Base-by-base conservation (phyloP, 2,329 filamentous ascomycete genomes). In the Pseudogymnoascus sp. region DNA sequence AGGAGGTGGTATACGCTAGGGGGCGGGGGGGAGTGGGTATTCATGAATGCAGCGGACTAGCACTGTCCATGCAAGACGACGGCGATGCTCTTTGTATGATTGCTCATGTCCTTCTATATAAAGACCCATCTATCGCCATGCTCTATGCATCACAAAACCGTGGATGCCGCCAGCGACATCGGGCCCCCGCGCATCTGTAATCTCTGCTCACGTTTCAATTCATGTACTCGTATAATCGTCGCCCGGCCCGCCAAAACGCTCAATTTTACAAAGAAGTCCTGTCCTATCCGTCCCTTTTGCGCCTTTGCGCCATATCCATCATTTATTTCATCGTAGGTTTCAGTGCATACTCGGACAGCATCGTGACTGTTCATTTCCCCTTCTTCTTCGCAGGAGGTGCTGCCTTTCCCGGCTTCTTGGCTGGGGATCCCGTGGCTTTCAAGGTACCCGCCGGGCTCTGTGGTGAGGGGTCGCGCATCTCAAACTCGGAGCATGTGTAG, bases 41-140 rank as follows among this genome's bases (percentile, higher is more conserved):
- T 26, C 26, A 33, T 56, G 29, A 21, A 11, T 56, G n/a, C 6
- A 21, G 50, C 50, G 16, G 2, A 21, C 10, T 56, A 56, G 50
- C 29, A 56, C 14, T 56, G 29, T 14, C 29, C n/a, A 53, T 21
- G n/a, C 19, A 4, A 35, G 29, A 13, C 29, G 50, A 33, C 10
- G n/a, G 50, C 35, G 50, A 56, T 56, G 50, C 29, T 33, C 50
- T 56, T 56, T 56, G n/a, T 56, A 56, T 56, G 50, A 56, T 56
- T 56, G 50, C 50, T 56, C 50, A 56, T 56, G 50, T 10, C 50
- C 50, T 56, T 56, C 50, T 56, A 35, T 56, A 35, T 56, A 33
- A 56, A 56, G 50, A 56, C 50, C 2, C 50, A 21, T 56, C 50
- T 56, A 56, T 56, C 50, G 26, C 14, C 26, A 56, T 56, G 50